Evolutionary conservation across 805 yeast species (phyloP).

Genomic region (Kodamaea lidongshanica): DNA sequence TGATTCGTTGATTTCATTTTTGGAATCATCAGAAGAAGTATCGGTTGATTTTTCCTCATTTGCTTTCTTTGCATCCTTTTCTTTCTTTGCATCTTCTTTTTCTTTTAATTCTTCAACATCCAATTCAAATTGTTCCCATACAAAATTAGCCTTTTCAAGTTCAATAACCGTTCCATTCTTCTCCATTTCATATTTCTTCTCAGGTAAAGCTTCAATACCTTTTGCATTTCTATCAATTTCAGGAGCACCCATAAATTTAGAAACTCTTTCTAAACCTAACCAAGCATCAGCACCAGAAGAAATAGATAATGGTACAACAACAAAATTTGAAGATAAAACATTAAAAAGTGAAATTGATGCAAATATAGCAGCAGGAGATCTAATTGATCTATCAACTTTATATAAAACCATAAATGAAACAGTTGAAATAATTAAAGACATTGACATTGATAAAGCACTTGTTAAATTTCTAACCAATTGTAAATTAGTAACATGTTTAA

Average conservation of each 20-base stretch:
- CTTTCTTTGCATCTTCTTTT: constrained; percentile 6
- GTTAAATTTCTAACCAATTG: constrained; percentile 58
- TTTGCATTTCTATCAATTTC: constrained; percentile 33
- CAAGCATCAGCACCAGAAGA: constrained; percentile 64
- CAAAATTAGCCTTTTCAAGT: constrained; percentile 50
- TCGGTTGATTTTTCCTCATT: constrained; percentile 6
- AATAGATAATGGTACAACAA: constrained; percentile 66
- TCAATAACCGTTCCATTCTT: constrained; percentile 38
- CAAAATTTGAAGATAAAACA: constrained; percentile 53
- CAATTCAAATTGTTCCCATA: constrained; percentile 48
- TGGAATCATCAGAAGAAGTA: no score
- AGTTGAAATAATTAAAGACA: constrained; percentile 69
- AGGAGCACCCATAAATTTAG: constrained; percentile 42
- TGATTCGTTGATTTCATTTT: background rate
- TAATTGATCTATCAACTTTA: constrained; percentile 23
- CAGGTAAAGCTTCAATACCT: constrained; percentile 21
- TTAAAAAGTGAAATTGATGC: constrained; percentile 66
- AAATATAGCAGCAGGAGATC: constrained; percentile 58
- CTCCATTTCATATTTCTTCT: constrained; percentile 19
- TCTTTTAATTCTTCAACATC: constrained; percentile 13
- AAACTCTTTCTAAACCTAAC: constrained; percentile 54
- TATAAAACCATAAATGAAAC: constrained; percentile 39
- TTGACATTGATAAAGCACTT: constrained; percentile 60
- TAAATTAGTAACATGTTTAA: no score
- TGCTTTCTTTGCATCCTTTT: constrained; percentile 19